Evolutionary conservation across 2,329 filamentous ascomycete genomes (phyloP).

Genomic region (Podosphaera fusca): DNA sequence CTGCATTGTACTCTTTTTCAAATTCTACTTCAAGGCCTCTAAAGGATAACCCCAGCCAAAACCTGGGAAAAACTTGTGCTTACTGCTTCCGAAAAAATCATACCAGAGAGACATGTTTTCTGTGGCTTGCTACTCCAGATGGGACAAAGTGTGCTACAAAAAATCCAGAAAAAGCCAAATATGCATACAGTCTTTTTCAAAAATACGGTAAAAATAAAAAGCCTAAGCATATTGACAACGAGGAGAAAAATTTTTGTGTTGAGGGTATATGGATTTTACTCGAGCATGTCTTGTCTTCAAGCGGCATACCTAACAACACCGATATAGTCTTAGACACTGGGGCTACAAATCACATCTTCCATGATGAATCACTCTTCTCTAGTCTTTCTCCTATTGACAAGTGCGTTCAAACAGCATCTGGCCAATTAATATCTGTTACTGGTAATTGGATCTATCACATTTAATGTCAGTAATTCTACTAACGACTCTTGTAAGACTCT

Average conservation of each 20-base stretch:
- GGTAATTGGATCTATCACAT: neutral
- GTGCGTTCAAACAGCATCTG: neutral
- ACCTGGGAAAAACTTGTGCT: neutral
- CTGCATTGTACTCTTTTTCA: neutral
- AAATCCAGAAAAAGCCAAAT: neutral
- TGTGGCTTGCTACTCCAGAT: neutral
- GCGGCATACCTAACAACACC: neutral
- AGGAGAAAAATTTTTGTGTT: neutral
- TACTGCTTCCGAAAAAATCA: neutral
- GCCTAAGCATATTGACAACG: neutral
- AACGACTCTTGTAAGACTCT: neutral
- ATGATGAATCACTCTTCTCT: neutral
- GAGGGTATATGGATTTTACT: neutral
- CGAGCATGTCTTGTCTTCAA: neutral
- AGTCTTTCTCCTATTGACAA: neutral
- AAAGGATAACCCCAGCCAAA: neutral
- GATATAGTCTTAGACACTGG: neutral
- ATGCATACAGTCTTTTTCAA: neutral
- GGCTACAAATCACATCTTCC: neutral
- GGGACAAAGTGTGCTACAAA: neutral
- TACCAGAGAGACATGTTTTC: neutral
- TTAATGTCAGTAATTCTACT: neutral
- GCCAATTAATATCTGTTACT: neutral
- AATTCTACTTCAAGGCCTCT: neutral
- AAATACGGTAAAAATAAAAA: neutral